Evolutionary conservation across 192 early-diverging fungal genomes (phyloP).

Genomic region (Umbelopsis ramanniana): DNA sequence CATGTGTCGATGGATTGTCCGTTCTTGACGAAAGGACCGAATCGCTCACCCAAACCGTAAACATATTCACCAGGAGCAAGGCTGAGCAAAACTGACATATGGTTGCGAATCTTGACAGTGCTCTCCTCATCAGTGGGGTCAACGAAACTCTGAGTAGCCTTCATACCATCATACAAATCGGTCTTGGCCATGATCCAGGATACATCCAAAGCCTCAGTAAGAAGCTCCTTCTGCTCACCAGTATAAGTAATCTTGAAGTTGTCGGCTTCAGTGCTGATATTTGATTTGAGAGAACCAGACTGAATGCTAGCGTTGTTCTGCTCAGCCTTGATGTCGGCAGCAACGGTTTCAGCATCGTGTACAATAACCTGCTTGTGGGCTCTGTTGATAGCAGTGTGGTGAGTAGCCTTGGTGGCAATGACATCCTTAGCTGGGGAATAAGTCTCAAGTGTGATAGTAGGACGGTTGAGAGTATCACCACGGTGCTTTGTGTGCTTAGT

Average conservation of each 20-base stretch:
- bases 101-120: slow-evolving; percentile 3
- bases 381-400: not conserved
- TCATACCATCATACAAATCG: slow-evolving; percentile 17
- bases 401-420: slow-evolving; percentile 13
- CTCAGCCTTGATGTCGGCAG: not conserved
- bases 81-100: slow-evolving; percentile 14
- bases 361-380: slow-evolving; percentile 1
- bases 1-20: slow-evolving; percentile 19
- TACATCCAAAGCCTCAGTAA: slow-evolving; percentile 11
- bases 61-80: slow-evolving; percentile 21
- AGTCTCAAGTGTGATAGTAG: not conserved
- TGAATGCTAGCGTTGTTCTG: not conserved
- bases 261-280: not conserved
- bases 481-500: slow-evolving; percentile 2
- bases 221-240: not conserved
- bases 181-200: slow-evolving; percentile 11
- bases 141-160: slow-evolving; percentile 13
- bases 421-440: slow-evolving; percentile 17
- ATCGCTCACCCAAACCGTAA: slow-evolving; percentile 19
- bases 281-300: not conserved
- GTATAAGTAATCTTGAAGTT: slow-evolving; percentile 21
- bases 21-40: slow-evolving; percentile 14
- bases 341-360: not conserved
- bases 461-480: slow-evolving; percentile 16
- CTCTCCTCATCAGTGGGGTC: not conserved